Base-by-base conservation (phyloP, 352 stramenopile species). In the Phytophthora foliorum region DNA sequence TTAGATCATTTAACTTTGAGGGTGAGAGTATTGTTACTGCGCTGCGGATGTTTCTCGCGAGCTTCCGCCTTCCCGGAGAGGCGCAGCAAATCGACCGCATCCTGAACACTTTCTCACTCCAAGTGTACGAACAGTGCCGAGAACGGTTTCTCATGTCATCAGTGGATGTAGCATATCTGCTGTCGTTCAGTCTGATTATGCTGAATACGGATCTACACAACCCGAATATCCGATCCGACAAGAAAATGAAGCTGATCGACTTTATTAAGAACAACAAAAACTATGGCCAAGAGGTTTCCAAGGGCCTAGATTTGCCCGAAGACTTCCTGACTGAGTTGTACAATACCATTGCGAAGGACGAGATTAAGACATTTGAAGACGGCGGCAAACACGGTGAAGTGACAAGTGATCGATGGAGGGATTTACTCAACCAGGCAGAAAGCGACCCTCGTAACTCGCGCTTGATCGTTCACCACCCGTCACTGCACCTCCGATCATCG, bases 221-320 rank as follows among this genome's bases (percentile, higher is more conserved):
- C 62, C 60, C 85, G 16, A 97, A 96, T 51, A 95, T 97, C 51
- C 77, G 81, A 6, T 60, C 71, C 0, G 89, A 97, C 48, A 92
- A 92, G 63, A 95, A 95, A 50, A 97, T 97, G 91, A 91, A 88
- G 41, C 62, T 93, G 21, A 63, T 81, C 14, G 89, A 93, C 58
- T 97, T 97, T 62, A 85, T 97, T 69, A 87, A 86, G 49, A 96
- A 97, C 63, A 97, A 97, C 77, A 83, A 81, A 32, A 95, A 97
- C 62, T 97, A 97, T 54, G 91, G 91, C 5, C 63, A 74, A n/a
- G 89, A 97, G 68, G 90, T 96, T 42, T 93, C 87, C 1, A 82
- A 83, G 51, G 84, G 80, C 4, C 76, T 76, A 19, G 82, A 93
- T 57, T 63, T 96, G 16, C 86, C 89, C 0, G 75, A 86, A 16